Evolutionary conservation across 306 rosid species (phyloP), one percentile per base, ranked within the genome.

Genomic region (Vachellia collinsii): DNA sequence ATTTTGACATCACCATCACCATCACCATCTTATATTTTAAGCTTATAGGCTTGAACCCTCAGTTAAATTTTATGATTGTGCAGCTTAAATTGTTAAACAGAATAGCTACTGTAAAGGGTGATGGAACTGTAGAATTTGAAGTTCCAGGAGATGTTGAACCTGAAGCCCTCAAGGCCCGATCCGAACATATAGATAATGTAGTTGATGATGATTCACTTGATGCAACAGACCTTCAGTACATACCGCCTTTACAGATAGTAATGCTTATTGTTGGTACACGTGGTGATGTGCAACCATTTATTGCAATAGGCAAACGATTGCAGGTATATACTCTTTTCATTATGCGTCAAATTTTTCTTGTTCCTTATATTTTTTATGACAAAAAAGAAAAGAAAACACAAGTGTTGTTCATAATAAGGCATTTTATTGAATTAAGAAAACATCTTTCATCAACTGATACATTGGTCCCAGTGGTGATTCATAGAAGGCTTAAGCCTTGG

Each of bases 251-350:
- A 82, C 94, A 93, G 80, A 87, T 96, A 78, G 98, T 90, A 65
- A 86, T 92, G 88, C 94, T 90, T 85, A 96, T 96, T 84, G 99
- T 96, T 77, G 99, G 99, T 22, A 96, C 99, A 42, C 97, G 98
- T 4, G 99, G 99, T 80, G 99, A 96, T 85, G 99, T 96, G 77
- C 99, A 96, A 41, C 99, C 99, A 23, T 96, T 96, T 88, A 64
- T 92, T 74, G 99, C 99, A 68, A 93, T 96, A 39, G 99, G 98
- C 38, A 96, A 96, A 83, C 92, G 97, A 69, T 87, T 96, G 83
- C 99, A 96, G 93, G 99, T 96, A 72, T 56, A 58, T 29, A 58
- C 0, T 68, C 36, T 48, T 34, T 65, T 85, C 5, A 8, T 11
- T 48, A 63, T 58, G 48, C 73, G 72, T 78, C 64, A 74, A 63